A percentile compares a stretch with the other conserved stretches of the same genome.
Evolutionary conservation across 495 filamentous ascomycete species (phyloP).

Genomic region (Rhizodiscina lignyota): DNA sequence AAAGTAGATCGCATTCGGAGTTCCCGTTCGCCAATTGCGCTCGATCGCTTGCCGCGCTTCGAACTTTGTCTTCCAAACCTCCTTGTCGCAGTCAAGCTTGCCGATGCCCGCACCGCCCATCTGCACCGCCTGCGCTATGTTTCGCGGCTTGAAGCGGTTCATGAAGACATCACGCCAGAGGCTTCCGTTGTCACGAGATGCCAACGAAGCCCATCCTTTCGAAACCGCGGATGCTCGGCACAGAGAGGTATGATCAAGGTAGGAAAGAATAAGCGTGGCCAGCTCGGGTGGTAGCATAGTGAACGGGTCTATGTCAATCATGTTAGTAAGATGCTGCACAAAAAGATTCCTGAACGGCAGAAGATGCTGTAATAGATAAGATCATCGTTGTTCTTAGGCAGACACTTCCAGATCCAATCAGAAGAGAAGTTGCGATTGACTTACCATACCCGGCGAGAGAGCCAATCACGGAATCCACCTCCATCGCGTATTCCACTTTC

Average conservation of each 20-base stretch:
- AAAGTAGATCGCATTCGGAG: conserved; percentile 67
- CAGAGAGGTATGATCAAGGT: conserved; percentile 52
- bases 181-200: conserved; percentile 24
- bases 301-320: conserved; percentile 42
- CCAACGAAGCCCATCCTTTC: conserved; percentile 41
- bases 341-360: too few relatives aligned
- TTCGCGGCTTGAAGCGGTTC: conserved; percentile 35
- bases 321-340: neutral
- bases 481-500: too few relatives aligned
- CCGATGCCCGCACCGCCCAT: conserved; percentile 29
- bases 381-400: too few relatives aligned
- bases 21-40: conserved; percentile 59
- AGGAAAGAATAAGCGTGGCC: conserved; percentile 50
- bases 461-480: too few relatives aligned
- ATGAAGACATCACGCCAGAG: conserved; percentile 71
- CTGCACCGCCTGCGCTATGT: conserved; percentile 27
- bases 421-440: too few relatives aligned
- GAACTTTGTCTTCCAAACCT: conserved; percentile 81
- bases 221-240: conserved; percentile 45
- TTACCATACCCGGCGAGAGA: too few relatives aligned
- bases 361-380: too few relatives aligned
- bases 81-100: conserved; percentile 27
- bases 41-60: conserved; percentile 57
- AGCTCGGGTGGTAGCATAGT: conserved; percentile 53
- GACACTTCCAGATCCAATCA: too few relatives aligned